Evolutionary conservation across 306 rosid genomes (phyloP).

Genomic region (peach (Prunus persica)): Prunus_persica_NCBIv2 NC_034013.1:6433001-6433500

Average conservation of each 20-base stretch:
- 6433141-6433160: conserved; percentile 21
- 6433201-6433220: too few relatives aligned
- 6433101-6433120: neutral
- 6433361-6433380: neutral
- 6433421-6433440: too few relatives aligned
- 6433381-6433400: neutral
- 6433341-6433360: neutral
- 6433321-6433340: neutral
- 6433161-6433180: too few relatives aligned
- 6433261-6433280: neutral
- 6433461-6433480: too few relatives aligned
- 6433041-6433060: neutral
- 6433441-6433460: too few relatives aligned
- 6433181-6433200: too few relatives aligned
- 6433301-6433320: neutral
- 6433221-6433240: too few relatives aligned
- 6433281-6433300: neutral
- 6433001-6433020: too few relatives aligned
- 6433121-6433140: neutral
- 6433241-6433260: neutral
- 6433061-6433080: conserved; percentile 3
- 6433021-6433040: conserved; percentile 8
- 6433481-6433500: too few relatives aligned
- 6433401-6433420: neutral
- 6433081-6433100: conserved; percentile 7